Evolutionary conservation across 2,329 filamentous ascomycete species (phyloP), one percentile per base, ranked within the genome.

Genomic region (Aspergillus neoniger): DNA sequence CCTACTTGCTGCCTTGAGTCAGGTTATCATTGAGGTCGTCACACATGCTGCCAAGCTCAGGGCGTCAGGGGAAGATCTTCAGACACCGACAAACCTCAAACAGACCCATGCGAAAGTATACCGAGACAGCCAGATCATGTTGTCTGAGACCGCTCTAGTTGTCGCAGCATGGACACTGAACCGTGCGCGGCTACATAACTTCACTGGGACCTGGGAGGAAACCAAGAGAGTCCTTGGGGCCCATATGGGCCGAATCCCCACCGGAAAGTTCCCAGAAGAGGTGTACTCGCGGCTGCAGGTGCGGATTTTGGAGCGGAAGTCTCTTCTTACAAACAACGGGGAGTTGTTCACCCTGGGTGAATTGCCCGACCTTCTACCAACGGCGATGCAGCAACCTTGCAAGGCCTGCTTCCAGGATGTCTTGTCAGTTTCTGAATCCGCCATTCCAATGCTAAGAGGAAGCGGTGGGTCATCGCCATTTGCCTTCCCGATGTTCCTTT

Each of bases 61-160:
- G 36, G 60, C 65, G 9, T 69, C 72, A 9, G 69, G 57, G n/a
- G 58, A 71, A 59, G 60, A 68, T 54, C 48, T 71, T 48, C 64
- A 65, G n/a, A 58, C 71, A 6, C 76, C 78, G 5, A 39, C 58
- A 6, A 80, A 75, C 53, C 57, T 75, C 32, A 80, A 79, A 56
- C 79, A 81, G 57, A 70, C 58, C 2, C 72, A 76, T 63, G 77
- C 76, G 25, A 74, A 78, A 39, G 66, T 75, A 10, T 81, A 80
- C 66, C 75, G 78, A 12, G 73, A 79, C 38, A 74, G 75, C 32
- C 78, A 79, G 54, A 72, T 78, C 23, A 67, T 65, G 43, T 66
- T 81, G 14, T 74, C 76, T 14, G 70, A 77, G 61, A 71, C 74
- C 25, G 79, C 79, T 2, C 64, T 77, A 14, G 67, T 76, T 12